These are phyloP conservation scores for Phaeotremella skinneri DNA, from an alignment of 768 basidiomycete genomes.

Conservation along the genomic window DNA sequence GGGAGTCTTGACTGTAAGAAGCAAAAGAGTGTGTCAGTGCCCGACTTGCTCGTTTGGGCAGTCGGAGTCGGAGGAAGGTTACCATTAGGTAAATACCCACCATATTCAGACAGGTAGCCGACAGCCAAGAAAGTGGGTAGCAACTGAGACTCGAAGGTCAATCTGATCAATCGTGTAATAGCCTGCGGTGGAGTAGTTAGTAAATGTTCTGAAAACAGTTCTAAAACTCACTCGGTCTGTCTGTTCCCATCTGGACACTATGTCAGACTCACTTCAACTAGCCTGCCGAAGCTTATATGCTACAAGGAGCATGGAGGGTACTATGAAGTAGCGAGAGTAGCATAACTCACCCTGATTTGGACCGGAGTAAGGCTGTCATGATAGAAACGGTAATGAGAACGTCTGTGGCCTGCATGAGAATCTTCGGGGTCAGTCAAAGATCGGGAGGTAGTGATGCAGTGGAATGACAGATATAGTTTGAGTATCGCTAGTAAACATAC, in stretches of 20 bases:
- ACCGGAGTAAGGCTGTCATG: conserved; percentile 7
- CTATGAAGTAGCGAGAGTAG: too few species aligned
- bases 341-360: conserved; percentile 11
- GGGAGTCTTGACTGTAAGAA: conserved; percentile 15
- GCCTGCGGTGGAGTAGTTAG: conserved; percentile 12
- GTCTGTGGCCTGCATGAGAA: conserved; percentile 9
- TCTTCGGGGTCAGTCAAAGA: too few species aligned
- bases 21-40: neutral
- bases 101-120: conserved; percentile 22
- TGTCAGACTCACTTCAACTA: conserved; percentile 7
- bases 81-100: conserved; percentile 8
- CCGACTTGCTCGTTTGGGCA: neutral
- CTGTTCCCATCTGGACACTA: neutral
- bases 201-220: conserved; percentile 8
- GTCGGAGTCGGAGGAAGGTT: neutral
- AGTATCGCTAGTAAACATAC: too few species aligned
- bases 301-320: too few species aligned
- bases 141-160: conserved; percentile 29
- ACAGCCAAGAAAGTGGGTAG: conserved; percentile 22
- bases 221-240: neutral
- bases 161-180: conserved; percentile 12
- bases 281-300: conserved; percentile 9
- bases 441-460: too few species aligned
- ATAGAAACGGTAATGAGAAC: conserved; percentile 9
- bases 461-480: too few species aligned